Percentiles rank a stretch among this genome's conserved stretches.
phyloP scores from a whole-genome alignment of 192 early-diverging fungal species.

The Chytriomyces confervae region DNA sequence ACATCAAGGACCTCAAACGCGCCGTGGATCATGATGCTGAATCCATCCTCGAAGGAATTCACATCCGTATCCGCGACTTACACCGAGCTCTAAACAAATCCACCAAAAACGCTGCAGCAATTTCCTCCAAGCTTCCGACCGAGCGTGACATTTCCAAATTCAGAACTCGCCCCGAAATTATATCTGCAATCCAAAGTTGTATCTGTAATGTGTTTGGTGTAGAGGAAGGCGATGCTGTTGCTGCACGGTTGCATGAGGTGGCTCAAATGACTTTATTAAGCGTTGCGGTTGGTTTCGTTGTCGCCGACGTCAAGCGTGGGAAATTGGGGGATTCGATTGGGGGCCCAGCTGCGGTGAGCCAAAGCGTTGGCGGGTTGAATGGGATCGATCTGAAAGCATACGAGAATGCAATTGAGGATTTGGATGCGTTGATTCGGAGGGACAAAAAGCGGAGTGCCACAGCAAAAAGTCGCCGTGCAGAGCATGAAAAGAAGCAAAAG shows the following conservation, averaged over 20 bases:
- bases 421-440: neutral
- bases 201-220: neutral
- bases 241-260: constrained; percentile 13
- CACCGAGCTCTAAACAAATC: neutral
- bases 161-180: neutral
- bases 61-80: neutral
- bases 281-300: constrained; percentile 23
- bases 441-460: neutral
- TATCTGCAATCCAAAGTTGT: neutral
- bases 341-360: neutral
- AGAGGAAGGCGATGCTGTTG: constrained; percentile 8
- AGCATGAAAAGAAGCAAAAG: neutral
- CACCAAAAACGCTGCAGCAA: neutral
- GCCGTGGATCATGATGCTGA: neutral
- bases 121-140: neutral
- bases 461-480: neutral
- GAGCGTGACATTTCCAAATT: too few species aligned
- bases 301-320: neutral
- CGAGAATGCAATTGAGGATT: constrained; percentile 1
- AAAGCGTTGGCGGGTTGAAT: too few species aligned
- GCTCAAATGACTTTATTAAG: neutral
- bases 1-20: neutral
- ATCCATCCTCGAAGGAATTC: too few species aligned
- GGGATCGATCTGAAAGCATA: neutral
- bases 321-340: neutral